Conservation (phyloP, 208 protist genomes). For the Kentomonas sorsogonicus region DNA sequence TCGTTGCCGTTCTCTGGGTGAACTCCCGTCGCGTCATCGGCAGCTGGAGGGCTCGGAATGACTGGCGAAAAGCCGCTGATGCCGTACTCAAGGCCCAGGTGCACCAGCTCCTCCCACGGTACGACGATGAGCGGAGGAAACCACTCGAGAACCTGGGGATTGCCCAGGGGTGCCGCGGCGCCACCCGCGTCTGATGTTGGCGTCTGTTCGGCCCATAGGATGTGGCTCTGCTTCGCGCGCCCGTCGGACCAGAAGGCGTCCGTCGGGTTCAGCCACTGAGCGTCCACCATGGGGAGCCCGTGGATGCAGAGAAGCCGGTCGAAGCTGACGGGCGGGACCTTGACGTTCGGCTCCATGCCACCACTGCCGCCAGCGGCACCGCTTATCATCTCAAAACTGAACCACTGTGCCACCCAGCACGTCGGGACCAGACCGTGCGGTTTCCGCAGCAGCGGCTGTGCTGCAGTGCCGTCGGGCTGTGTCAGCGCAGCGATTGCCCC, state of each 20-base stretch:
- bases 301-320: conserved; percentile 50
- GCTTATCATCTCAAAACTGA: conserved; percentile 8
- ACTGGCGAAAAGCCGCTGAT: too few species aligned
- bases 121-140: conserved; percentile 63
- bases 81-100: conserved; percentile 41
- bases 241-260: conserved; percentile 65
- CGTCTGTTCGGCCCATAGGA: too few species aligned
- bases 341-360: neutral
- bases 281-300: conserved; percentile 31
- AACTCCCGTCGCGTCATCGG: neutral
- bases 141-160: conserved; percentile 14
- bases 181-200: neutral
- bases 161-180: neutral
- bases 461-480: conserved; percentile 16
- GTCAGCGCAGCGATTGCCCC: conserved; percentile 23
- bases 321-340: conserved; percentile 29
- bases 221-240: conserved; percentile 33
- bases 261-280: conserved; percentile 62
- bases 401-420: conserved; percentile 76
- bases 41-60: too few species aligned
- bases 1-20: neutral
- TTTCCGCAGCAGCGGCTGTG: neutral
- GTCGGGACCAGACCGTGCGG: conserved; percentile 69
- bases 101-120: conserved; percentile 63
- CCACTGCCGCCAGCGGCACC: neutral